Conservation (phyloP, 2,329 filamentous ascomycete genomes). For the Cercospora zeae-maydis region DNA sequence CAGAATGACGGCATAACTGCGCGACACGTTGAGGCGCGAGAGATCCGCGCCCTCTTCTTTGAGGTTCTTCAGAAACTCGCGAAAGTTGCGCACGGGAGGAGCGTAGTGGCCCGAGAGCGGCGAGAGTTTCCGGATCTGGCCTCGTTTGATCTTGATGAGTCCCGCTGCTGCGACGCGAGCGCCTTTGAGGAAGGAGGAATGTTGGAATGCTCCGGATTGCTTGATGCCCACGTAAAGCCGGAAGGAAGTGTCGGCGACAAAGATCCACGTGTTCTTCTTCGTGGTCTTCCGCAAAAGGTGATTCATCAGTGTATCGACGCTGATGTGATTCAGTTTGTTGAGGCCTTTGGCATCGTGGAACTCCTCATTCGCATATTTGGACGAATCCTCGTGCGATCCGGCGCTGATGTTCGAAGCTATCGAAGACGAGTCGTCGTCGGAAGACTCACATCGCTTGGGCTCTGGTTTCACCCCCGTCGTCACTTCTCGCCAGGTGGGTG, state of each 20-base stretch:
- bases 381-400: slow-evolving; percentile 58
- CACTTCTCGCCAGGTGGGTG: slow-evolving; percentile 42
- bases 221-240: slow-evolving; percentile 89
- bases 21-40: slow-evolving; percentile 71
- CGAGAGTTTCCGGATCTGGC: slow-evolving; percentile 68
- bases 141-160: slow-evolving; percentile 78
- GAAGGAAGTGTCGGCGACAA: slow-evolving; percentile 81
- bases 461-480: slow-evolving; percentile 33
- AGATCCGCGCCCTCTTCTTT: slow-evolving; percentile 74
- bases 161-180: slow-evolving; percentile 78
- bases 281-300: slow-evolving; percentile 74
- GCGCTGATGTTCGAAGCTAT: slow-evolving; percentile 42
- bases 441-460: slow-evolving; percentile 13
- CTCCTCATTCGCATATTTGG: slow-evolving; percentile 63
- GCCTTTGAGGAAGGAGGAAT: slow-evolving; percentile 84
- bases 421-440: slow-evolving; percentile 18
- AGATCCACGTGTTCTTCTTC: slow-evolving; percentile 90
- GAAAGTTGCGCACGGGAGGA: slow-evolving; percentile 77
- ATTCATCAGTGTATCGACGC: slow-evolving; percentile 70
- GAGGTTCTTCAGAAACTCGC: slow-evolving; percentile 71
- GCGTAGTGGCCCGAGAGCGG: slow-evolving; percentile 74
- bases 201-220: slow-evolving; percentile 81
- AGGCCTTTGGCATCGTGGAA: slow-evolving; percentile 60
- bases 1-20: slow-evolving; percentile 76
- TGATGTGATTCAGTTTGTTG: slow-evolving; percentile 63